Conservation (phyloP, 2,329 filamentous ascomycete species). For the Exophiala sp. region DNA sequence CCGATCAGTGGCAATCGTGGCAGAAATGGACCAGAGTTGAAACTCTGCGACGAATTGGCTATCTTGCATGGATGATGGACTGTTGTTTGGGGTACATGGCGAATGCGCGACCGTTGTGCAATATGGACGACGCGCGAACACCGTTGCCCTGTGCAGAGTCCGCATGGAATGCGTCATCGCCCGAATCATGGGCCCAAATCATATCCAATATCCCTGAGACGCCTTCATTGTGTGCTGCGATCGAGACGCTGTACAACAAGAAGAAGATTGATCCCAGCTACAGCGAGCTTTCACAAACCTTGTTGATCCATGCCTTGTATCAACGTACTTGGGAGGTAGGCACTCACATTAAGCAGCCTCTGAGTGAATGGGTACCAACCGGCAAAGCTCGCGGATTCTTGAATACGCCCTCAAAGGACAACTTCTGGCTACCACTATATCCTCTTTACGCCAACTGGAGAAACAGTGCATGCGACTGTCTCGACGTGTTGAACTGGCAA, state of each 20-base stretch:
- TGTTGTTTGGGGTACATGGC: conserved; percentile 38
- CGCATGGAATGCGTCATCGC: conserved; percentile 39
- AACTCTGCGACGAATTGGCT: conserved; percentile 38
- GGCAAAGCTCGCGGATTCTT: conserved; percentile 38
- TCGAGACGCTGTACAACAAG: conserved; percentile 49
- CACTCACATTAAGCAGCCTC: conserved; percentile 42
- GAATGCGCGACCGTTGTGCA: conserved; percentile 31
- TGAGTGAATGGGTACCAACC: conserved; percentile 47
- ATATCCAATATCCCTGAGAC: conserved; percentile 1
- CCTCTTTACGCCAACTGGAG: conserved; percentile 47
- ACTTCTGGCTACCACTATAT: conserved; percentile 48
- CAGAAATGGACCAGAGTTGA: conserved; percentile 43
- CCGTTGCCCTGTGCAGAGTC: conserved; percentile 41
- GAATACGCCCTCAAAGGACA: conserved; percentile 34
- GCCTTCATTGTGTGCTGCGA: conserved; percentile 30
- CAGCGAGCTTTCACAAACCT: conserved; percentile 49
- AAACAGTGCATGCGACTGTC: conserved; percentile 42
- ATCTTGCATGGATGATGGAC: conserved; percentile 39
- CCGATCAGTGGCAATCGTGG: conserved; percentile 22
- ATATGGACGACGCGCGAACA: conserved; percentile 38
- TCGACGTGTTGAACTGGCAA: conserved; percentile 58
- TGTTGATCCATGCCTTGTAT: conserved; percentile 51
- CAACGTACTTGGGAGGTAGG: conserved; percentile 50
- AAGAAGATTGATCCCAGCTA: conserved; percentile 44
- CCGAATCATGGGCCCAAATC: conserved; percentile 32